Evolutionary conservation across 73 alveolate genomes (phyloP), one percentile per base, ranked within the genome.

Genomic region (Diophrys sp.): DNA sequence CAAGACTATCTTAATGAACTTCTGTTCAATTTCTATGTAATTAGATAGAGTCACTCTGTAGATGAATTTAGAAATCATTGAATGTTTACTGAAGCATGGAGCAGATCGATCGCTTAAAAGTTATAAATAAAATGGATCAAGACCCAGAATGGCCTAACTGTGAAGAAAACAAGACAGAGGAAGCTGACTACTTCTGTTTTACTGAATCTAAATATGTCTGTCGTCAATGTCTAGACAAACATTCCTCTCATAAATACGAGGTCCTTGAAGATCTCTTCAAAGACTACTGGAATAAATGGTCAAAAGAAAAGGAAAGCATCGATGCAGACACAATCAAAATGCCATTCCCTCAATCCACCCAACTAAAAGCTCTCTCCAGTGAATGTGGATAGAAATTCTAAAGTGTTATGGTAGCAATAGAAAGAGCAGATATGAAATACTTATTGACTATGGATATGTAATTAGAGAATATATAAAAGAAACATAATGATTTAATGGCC

Each of bases 1-100:
- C n/a, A 88, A 83, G 56, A 91, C 94, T 31, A 77, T 88, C 28
- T 84, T 91, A 26, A 75, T 88, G 93, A 67, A 86, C 54, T 80
- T 91, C 76, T 91, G 97, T 84, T 90, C 92, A 1, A 75, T 88
- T 14, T 30, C 82, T 14, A 78, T 83, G 89, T 88, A 79, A 33
- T 72, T 84, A 27, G 83, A 77, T 23, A 72, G 78, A 23, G 84
- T 80, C 14, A 78, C 84, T 53, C 74, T 73, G 33, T 93, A 84
- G 30, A 88, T 85, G 84, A 91, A 91, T 44, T 73, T 84, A 31
- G 87, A 83, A 33, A 89, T 91, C 1, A 82, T 91, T 28, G 72
- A 81, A 56, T 91, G 88, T 68, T 68, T 91, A 26, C 29, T 88
- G 23, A 92, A 91, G 77, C 82, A 91, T 71, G 97, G 97, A 34